These are phyloP conservation scores for Phaseolus lunatus DNA, from an alignment of 306 rosid genomes.

Conservation along the genomic window DNA sequence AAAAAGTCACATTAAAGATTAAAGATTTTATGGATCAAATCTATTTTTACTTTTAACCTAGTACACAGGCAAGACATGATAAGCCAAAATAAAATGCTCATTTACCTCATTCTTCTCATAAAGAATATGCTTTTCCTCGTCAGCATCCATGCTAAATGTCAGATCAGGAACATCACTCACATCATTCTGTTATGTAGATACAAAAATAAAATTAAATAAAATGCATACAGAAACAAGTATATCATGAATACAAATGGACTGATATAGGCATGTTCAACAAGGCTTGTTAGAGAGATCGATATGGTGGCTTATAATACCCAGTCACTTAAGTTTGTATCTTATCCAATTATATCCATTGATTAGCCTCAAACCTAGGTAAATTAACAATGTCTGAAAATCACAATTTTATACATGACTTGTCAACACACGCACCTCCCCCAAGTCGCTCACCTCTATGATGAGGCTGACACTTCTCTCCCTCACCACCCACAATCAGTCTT, in stretches of 20 bases:
- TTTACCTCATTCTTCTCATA: slow-evolving; percentile 91
- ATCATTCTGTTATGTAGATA: slow-evolving; percentile 66
- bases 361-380: not conserved
- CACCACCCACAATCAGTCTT: not conserved
- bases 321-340: not conserved
- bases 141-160: slow-evolving; percentile 99
- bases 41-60: not conserved
- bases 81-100: slow-evolving; percentile 32
- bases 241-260: slow-evolving; percentile 28
- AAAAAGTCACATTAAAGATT: slow-evolving; percentile 6
- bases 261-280: slow-evolving; percentile 6
- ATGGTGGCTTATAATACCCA: not conserved
- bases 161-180: slow-evolving; percentile 91
- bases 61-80: not conserved
- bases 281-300: not conserved
- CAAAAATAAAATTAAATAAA: slow-evolving; percentile 26
- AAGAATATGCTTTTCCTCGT: slow-evolving; percentile 95
- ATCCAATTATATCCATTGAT: not conserved
- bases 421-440: not conserved
- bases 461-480: not conserved
- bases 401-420: not conserved
- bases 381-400: not conserved
- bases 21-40: slow-evolving; percentile 25
- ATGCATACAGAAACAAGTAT: slow-evolving; percentile 31
- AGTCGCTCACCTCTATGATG: not conserved